phyloP scores from a whole-genome alignment of 2,329 filamentous ascomycete species.

The Xylaria polymorpha region DNA sequence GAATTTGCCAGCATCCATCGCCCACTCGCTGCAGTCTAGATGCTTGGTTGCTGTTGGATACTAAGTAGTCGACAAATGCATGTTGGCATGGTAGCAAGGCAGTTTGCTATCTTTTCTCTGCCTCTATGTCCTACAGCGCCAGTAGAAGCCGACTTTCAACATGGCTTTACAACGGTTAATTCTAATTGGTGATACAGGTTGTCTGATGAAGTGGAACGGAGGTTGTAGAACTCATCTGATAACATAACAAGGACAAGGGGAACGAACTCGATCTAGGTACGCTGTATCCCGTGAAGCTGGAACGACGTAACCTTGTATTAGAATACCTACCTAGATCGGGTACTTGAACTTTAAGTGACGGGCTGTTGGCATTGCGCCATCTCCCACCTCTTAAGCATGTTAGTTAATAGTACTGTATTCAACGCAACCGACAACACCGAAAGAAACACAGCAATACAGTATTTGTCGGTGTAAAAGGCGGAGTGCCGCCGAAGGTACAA shows the following conservation, averaged over 20 bases:
- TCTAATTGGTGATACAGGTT: neutral
- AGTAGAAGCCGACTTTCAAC: neutral
- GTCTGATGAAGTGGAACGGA: conserved; percentile 11
- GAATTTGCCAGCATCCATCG: neutral
- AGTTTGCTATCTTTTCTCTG: neutral
- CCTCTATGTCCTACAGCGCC: neutral
- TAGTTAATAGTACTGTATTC: neutral
- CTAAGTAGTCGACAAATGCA: too few species aligned
- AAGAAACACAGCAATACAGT: neutral
- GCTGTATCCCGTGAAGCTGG: conserved; percentile 2
- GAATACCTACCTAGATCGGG: neutral
- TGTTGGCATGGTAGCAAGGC: neutral
- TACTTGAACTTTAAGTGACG: conserved; percentile 1
- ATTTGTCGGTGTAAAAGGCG: neutral
- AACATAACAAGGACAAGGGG: neutral
- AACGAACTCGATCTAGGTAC: conserved; percentile 1
- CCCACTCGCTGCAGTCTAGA: neutral
- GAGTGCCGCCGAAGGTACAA: neutral
- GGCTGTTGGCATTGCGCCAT: neutral
- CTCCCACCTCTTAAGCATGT: conserved; percentile 14
- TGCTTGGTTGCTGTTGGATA: conserved; percentile 1
- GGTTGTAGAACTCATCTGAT: neutral
- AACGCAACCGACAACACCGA: neutral
- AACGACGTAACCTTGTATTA: conserved; percentile 19
- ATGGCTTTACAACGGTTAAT: neutral